These are phyloP conservation scores for Fusarium brevicatenulatum DNA, from an alignment of 2,329 filamentous ascomycete species.

Conservation along the genomic window DNA sequence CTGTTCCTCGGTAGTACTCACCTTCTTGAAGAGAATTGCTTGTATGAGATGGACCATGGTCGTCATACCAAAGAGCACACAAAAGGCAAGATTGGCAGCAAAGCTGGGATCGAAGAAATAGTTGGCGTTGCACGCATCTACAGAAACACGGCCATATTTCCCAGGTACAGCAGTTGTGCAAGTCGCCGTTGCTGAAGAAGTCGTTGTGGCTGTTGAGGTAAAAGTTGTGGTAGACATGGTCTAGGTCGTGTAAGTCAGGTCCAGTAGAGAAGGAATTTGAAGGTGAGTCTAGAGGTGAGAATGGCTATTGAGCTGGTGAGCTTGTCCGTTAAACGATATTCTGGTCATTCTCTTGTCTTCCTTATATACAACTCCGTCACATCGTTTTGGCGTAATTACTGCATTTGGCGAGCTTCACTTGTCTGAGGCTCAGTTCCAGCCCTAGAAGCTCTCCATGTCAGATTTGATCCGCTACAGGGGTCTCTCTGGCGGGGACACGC, in stretches of 20 bases:
- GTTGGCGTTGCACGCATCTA: constrained; percentile 47
- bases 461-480: neutral
- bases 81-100: constrained; percentile 48
- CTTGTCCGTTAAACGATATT: neutral
- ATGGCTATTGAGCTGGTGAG: neutral
- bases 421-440: constrained; percentile 20
- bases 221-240: constrained; percentile 38
- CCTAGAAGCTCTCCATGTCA: neutral
- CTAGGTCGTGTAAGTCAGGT: constrained; percentile 11
- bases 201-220: constrained; percentile 47
- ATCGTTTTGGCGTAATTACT: neutral
- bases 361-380: constrained; percentile 21
- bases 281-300: neutral
- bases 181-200: constrained; percentile 41
- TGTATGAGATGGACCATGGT: constrained; percentile 45
- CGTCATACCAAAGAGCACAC: constrained; percentile 46
- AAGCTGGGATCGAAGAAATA: constrained; percentile 49
- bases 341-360: neutral
- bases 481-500: constrained; percentile 2
- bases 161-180: constrained; percentile 49
- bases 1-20: neutral
- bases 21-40: constrained; percentile 48
- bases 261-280: neutral
- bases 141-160: constrained; percentile 47
- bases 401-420: neutral